Evolutionary conservation across 2,329 filamentous ascomycete species (phyloP).

Genomic region (Fusarium redolens): DNA sequence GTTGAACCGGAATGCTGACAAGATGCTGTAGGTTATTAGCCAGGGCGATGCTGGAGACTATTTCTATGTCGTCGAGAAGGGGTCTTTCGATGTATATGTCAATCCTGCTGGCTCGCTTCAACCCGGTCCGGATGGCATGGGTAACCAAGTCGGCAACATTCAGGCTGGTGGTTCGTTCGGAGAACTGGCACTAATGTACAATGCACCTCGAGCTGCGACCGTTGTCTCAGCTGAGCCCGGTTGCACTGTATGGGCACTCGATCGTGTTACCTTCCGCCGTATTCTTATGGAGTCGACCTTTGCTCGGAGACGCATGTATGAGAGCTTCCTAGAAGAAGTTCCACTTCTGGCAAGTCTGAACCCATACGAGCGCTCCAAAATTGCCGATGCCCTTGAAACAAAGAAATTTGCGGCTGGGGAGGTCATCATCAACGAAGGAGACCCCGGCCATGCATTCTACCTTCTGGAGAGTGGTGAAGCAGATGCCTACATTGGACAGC

Average conservation of each 20-base stretch:
- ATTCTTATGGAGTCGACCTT: conserved; percentile 99
- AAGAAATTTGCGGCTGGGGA: conserved; percentile 83
- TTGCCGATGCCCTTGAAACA: conserved; percentile 94
- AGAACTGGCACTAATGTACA: conserved; percentile 98
- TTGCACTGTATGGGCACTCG: conserved; percentile 91
- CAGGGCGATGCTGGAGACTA: conserved; percentile 97
- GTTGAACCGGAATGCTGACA: conserved; percentile 39
- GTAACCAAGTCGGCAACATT: conserved; percentile 82
- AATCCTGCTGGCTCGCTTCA: conserved; percentile 81
- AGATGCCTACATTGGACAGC: conserved; percentile 84
- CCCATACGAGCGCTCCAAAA: conserved; percentile 94
- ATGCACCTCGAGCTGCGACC: conserved; percentile 93
- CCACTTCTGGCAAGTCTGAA: conserved; percentile 85
- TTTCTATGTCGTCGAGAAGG: conserved; percentile 96
- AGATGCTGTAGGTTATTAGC: conserved; percentile 78
- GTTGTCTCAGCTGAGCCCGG: conserved; percentile 83
- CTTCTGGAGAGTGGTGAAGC: conserved; percentile 89
- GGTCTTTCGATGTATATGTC: conserved; percentile 91
- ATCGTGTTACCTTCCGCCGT: conserved; percentile 95
- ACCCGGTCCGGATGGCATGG: conserved; percentile 83
- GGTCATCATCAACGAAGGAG: conserved; percentile 91
- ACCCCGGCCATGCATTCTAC: conserved; percentile 91
- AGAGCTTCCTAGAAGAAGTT: conserved; percentile 95
- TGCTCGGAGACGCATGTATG: conserved; percentile 94
- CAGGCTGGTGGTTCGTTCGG: conserved; percentile 93